phyloP scores from a whole-genome alignment of 164 flowering plant genomes.

The Hamamelis virginiana region DNA sequence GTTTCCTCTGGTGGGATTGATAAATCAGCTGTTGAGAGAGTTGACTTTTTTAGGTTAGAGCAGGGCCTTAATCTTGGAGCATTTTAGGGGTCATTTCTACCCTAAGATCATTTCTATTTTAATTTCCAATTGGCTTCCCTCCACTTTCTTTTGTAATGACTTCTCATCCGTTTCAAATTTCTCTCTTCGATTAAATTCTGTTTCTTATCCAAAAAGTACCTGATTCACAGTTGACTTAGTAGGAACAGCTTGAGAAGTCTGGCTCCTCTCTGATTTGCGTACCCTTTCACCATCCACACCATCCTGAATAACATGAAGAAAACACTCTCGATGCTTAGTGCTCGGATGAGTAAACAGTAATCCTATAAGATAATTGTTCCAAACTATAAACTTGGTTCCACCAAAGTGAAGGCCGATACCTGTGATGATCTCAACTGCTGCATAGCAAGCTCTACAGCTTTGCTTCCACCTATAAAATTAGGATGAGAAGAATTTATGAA shows the following conservation, averaged over 20 bases:
- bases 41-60: too few species aligned
- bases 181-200: not conserved
- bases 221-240: constrained; percentile 23
- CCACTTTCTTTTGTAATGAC: not conserved
- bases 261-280: constrained; percentile 17
- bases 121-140: not conserved
- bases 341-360: constrained; percentile 1
- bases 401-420: constrained; percentile 17
- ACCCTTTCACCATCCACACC: constrained; percentile 20
- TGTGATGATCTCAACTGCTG: constrained; percentile 29
- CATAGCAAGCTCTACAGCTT: constrained; percentile 50
- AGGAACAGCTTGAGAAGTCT: constrained; percentile 18
- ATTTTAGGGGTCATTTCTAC: not conserved
- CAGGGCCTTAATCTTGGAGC: too few species aligned
- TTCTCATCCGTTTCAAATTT: not conserved
- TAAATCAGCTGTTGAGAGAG: too few species aligned
- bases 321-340: not conserved
- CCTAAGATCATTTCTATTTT: not conserved
- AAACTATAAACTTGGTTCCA: not conserved
- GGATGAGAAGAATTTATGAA: constrained; percentile 60
- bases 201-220: constrained; percentile 10
- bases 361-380: not conserved
- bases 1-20: too few species aligned
- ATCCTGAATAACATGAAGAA: constrained; percentile 16
- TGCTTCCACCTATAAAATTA: constrained; percentile 53